A percentile compares a stretch with the other conserved stretches of the same genome.
phyloP scores from a whole-genome alignment of 23 red algal genomes.

The Gracilariopsis chorda region DNA sequence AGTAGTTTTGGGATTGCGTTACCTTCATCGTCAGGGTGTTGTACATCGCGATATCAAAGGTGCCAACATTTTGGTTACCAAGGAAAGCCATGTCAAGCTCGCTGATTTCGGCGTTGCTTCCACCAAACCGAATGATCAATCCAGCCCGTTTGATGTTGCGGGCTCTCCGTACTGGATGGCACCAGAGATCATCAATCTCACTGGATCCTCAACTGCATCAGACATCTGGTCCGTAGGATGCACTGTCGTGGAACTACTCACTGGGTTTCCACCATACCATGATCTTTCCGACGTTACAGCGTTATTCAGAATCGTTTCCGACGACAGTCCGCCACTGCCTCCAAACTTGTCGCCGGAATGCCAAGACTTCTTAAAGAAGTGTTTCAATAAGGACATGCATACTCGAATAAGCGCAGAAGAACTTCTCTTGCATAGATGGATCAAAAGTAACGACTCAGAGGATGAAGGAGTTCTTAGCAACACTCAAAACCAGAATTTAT shows the following conservation, averaged over 20 bases:
- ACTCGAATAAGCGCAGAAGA: constrained; percentile 77
- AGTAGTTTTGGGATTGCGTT: constrained; percentile 76
- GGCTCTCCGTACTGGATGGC: constrained; percentile 99
- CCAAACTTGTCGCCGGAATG: constrained; percentile 65
- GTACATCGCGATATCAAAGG: constrained; percentile 99
- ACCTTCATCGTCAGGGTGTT: constrained; percentile 96
- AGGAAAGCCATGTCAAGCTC: constrained; percentile 92
- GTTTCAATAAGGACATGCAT: constrained; percentile 93
- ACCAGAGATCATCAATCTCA: constrained; percentile 95
- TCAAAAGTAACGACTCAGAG: constrained; percentile 2
- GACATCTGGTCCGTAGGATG: constrained; percentile 99
- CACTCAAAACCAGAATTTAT: not conserved
- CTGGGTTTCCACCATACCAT: constrained; percentile 92
- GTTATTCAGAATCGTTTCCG: constrained; percentile 94
- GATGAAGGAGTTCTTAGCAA: not conserved
- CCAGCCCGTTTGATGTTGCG: constrained; percentile 78
- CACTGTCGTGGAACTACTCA: constrained; percentile 97
- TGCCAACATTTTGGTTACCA: constrained; percentile 94
- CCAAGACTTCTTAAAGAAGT: constrained; percentile 87
- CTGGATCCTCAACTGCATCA: constrained; percentile 84
- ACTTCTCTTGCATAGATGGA: constrained; percentile 90
- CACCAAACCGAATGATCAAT: constrained; percentile 77
- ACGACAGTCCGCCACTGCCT: constrained; percentile 94
- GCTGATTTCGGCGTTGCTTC: constrained; percentile 97
- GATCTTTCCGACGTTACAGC: constrained; percentile 88